Percentiles rank a stretch among this genome's conserved stretches.
phyloP scores from a whole-genome alignment of 176 grass and related monocot genomes.

The Cenchrus americanus region DNA sequence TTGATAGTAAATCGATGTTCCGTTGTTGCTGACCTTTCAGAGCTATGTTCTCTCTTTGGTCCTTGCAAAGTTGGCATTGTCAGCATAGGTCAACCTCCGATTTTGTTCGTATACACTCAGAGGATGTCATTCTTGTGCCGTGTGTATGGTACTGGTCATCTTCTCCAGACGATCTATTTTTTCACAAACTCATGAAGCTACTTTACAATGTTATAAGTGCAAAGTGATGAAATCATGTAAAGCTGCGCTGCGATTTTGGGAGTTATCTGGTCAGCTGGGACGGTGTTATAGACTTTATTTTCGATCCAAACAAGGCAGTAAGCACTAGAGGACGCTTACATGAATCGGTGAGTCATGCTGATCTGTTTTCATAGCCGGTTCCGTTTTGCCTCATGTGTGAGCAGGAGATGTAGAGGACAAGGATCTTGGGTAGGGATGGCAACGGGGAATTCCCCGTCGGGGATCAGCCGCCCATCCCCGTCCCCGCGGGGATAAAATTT shows the following conservation, averaged over 20 bases:
- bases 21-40: not conserved
- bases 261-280: not conserved
- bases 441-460: too few species aligned
- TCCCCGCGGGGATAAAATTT: too few species aligned
- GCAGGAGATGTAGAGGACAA: not conserved
- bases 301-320: not conserved
- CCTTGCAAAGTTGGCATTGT: not conserved
- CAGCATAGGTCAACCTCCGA: not conserved
- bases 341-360: not conserved
- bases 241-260: not conserved
- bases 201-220: not conserved
- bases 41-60: not conserved
- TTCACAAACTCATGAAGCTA: not conserved
- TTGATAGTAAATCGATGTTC: not conserved
- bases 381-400: too few species aligned
- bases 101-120: not conserved
- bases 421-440: too few species aligned
- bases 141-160: not conserved
- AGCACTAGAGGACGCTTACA: not conserved
- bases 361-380: not conserved
- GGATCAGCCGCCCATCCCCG: too few species aligned
- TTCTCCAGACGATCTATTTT: not conserved
- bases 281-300: slow-evolving; percentile 7
- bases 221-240: not conserved
- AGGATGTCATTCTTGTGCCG: too few species aligned